These are phyloP conservation scores for Termitomyces sp. DNA, from an alignment of 768 basidiomycete genomes.

Conservation along the genomic window DNA sequence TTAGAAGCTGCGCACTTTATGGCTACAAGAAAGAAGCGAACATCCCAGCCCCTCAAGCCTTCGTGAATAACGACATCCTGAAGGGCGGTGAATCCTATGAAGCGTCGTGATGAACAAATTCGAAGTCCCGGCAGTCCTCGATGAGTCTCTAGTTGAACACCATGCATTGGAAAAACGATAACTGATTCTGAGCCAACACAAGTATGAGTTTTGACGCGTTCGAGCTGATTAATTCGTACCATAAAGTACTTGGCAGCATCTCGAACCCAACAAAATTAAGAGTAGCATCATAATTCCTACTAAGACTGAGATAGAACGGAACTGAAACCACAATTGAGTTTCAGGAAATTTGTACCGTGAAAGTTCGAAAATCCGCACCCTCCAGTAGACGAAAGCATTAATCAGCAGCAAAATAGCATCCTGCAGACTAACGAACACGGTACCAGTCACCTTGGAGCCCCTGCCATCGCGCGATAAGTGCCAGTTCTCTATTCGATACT, in stretches of 20 bases:
- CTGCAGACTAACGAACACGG: constrained; percentile 20
- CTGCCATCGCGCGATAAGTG: constrained; percentile 39
- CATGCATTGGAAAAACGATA: constrained; percentile 59
- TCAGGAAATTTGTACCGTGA: background rate
- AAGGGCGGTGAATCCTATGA: constrained; percentile 54
- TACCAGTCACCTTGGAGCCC: constrained; percentile 24
- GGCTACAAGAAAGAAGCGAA: constrained; percentile 63
- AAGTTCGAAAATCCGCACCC: background rate
- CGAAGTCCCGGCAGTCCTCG: constrained; percentile 46
- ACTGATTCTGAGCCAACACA: constrained; percentile 55
- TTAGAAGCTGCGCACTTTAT: constrained; percentile 29
- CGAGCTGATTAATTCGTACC: constrained; percentile 2
- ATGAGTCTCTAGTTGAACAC: constrained; percentile 73
- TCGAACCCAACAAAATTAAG: constrained; percentile 15
- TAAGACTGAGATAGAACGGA: background rate
- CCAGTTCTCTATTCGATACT: constrained; percentile 61
- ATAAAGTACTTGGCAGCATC: constrained; percentile 7
- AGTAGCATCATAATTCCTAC: constrained; percentile 4
- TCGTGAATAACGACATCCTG: constrained; percentile 73
- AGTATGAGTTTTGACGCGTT: background rate
- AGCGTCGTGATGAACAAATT: constrained; percentile 39
- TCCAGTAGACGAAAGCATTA: constrained; percentile 29
- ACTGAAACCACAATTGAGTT: background rate
- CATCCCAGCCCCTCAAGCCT: constrained; percentile 66
- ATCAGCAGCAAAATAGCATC: constrained; percentile 19